Base-by-base conservation (phyloP, 176 grass and related monocot genomes). In the Eragrostis curvula region DNA sequence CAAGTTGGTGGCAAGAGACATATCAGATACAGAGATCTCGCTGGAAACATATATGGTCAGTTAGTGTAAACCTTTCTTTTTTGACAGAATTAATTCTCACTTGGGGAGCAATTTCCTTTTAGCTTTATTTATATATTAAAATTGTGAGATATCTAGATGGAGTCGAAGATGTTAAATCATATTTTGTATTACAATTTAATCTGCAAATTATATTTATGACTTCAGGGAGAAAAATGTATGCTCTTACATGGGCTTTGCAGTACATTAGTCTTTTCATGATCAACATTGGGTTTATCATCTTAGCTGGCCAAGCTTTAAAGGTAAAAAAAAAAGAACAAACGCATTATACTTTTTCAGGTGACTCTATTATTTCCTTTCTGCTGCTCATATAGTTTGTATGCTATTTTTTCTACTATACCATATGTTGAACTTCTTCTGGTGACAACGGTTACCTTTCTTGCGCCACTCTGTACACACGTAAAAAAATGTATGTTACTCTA, bases 21-120 rank as follows among this genome's bases (percentile, higher is more conserved):
- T 76, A 98, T 98, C 45, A 88, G 96, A 91, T 98, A 98, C 92
- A 91, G 96, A 84, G 96, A 98, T 87, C 96, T 98, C 47, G 90
- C 96, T 77, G 93, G 92, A 55, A 82, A 91, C 74, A 95, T 98
- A 48, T 98, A 98, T 77, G 96, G 96, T 98, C 7, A 80, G 96
- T 98, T 12, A 80, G 77, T 75, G 20, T 41, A 1, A 21, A 13
- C 32, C 32, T 36, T 36, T 36, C 32, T 36, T 36, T 36, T 36
- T 36, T 36, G 32, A 36, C 32, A 36, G 32, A 36, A 36, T 4
- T 36, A 36, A 36, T 2, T 36, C 32, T 36, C 32, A 36, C 55
- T 55, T 66, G 9, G 5, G 3, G 18, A 55, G 16, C 13, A 77
- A 28, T 70, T 81, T 44, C 25, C 73, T 73, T 46, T 44, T 46